These are phyloP conservation scores for Sphaerulina populicola DNA, from an alignment of 2,329 filamentous ascomycete genomes.

Conservation along the genomic window DNA sequence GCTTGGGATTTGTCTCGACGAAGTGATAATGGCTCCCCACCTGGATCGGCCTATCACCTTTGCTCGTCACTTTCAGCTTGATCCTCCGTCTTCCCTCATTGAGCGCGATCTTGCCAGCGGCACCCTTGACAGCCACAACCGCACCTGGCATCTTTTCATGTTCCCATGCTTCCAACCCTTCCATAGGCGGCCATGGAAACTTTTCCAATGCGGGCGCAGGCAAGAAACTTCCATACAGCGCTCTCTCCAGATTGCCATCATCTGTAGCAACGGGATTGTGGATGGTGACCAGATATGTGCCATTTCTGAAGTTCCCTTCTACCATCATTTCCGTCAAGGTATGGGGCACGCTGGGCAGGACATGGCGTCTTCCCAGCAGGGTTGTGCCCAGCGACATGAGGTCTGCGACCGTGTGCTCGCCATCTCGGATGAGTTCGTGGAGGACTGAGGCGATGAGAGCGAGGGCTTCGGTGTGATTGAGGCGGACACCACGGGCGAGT, in stretches of 20 bases:
- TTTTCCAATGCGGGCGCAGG: conserved; percentile 57
- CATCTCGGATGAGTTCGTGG: conserved; percentile 96
- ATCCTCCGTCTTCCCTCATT: conserved; percentile 69
- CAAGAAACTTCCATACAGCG: conserved; percentile 84
- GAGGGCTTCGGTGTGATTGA: conserved; percentile 84
- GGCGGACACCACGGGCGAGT: conserved; percentile 74
- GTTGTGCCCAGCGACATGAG: conserved; percentile 87
- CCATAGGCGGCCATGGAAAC: conserved; percentile 49
- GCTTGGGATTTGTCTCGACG: conserved; percentile 82
- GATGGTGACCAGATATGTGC: conserved; percentile 90
- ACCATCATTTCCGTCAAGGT: conserved; percentile 82
- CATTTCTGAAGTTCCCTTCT: conserved; percentile 83
- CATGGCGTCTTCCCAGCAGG: conserved; percentile 88
- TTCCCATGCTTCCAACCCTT: conserved; percentile 54
- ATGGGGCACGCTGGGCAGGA: conserved; percentile 69
- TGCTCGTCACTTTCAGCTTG: conserved; percentile 68
- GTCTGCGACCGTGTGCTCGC: conserved; percentile 80
- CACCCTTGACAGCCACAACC: conserved; percentile 61
- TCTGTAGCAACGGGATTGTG: conserved; percentile 81
- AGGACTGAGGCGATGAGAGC: conserved; percentile 79
- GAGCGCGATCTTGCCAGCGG: conserved; percentile 54
- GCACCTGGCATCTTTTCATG: conserved; percentile 67
- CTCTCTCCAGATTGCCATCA: conserved; percentile 76
- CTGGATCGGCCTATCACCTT: conserved; percentile 83
- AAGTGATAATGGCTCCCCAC: conserved; percentile 94